Percentiles rank a stretch among this genome's conserved stretches.
Conservation (phyloP, 2,329 filamentous ascomycete species). For the Lecanicillium sp. region DNA sequence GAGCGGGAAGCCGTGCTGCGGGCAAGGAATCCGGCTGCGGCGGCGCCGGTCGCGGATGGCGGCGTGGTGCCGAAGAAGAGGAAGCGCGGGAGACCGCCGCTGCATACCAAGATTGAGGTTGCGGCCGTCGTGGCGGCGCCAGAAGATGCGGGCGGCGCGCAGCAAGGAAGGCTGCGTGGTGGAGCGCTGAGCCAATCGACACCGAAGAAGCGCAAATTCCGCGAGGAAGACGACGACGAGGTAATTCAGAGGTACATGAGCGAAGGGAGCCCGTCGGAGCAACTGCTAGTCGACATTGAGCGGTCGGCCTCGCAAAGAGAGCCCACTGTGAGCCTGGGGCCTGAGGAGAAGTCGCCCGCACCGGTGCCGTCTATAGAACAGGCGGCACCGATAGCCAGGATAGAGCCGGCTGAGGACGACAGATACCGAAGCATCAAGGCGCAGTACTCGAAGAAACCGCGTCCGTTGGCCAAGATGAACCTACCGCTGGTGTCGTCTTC, state of each 20-base stretch:
- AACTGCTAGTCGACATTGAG: conserved; percentile 17
- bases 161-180: conserved; percentile 22
- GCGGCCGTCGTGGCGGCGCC: conserved; percentile 25
- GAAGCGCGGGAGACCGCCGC: neutral
- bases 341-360: too few relatives aligned
- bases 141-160: conserved; percentile 19
- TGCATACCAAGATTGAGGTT: conserved; percentile 22
- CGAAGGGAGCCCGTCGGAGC: conserved; percentile 22
- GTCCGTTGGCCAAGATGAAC: neutral
- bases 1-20: conserved; percentile 18
- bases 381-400: neutral
- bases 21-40: neutral
- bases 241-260: conserved; percentile 15
- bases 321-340: too few relatives aligned
- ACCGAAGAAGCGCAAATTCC: conserved; percentile 27
- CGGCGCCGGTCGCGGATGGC: neutral
- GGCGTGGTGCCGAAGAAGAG: neutral
- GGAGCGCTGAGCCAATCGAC: conserved; percentile 31
- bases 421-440: neutral
- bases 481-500: neutral
- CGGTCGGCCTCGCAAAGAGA: neutral
- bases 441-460: neutral
- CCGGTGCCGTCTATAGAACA: neutral
- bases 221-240: conserved; percentile 24
- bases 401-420: neutral